These are phyloP conservation scores for Neurospora discreta DNA, from an alignment of 495 filamentous ascomycete genomes.

Conservation along the genomic window DNA sequence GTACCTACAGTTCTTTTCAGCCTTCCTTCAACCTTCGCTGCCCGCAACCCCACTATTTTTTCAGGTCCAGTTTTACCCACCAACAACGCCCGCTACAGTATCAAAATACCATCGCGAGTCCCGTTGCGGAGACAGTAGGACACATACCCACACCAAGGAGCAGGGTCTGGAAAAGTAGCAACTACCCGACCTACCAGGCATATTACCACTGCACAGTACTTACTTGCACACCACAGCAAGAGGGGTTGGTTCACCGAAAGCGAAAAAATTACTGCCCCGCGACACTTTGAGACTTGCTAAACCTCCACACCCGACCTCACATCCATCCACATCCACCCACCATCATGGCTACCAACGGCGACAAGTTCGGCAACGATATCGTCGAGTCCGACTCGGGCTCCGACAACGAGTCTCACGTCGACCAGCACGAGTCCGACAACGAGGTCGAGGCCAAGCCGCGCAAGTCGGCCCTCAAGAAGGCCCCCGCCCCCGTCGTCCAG, in stretches of 20 bases:
- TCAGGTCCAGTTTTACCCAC: background rate
- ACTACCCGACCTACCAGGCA: background rate
- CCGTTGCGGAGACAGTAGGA: background rate
- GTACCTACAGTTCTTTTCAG: background rate
- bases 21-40: background rate
- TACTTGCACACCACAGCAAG: too few species aligned
- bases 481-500: constrained; percentile 27
- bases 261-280: constrained; percentile 17
- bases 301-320: background rate
- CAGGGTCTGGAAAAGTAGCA: background rate
- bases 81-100: background rate
- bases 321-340: background rate
- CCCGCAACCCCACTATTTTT: background rate
- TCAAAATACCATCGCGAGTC: background rate
- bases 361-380: constrained; percentile 38
- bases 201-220: background rate
- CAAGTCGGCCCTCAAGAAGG: constrained; percentile 39
- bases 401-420: constrained; percentile 32
- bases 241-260: constrained; percentile 6
- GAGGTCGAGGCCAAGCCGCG: constrained; percentile 30
- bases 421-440: constrained; percentile 26
- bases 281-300: background rate
- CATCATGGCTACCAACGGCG: constrained; percentile 36
- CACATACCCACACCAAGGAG: background rate
- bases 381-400: constrained; percentile 35